Evolutionary conservation across 148 eudicot genomes (phyloP).

Genomic region (Rhododendron vialii): DNA sequence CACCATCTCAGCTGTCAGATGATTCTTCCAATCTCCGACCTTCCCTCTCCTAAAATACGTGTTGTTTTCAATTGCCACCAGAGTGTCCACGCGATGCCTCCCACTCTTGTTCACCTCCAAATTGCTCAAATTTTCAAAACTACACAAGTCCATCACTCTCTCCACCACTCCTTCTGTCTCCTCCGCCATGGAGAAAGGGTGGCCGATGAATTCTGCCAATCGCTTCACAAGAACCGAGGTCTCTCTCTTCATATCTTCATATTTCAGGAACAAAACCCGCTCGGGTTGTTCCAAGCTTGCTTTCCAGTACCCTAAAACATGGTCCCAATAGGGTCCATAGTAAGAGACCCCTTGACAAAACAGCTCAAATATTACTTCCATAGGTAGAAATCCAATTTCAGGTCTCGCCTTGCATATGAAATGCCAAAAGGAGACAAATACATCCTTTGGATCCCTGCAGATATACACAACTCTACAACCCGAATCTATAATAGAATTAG

Average conservation of each 20-base stretch:
- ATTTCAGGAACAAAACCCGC: not conserved
- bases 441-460: constrained; percentile 18
- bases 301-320: constrained; percentile 7
- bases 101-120: constrained; percentile 5
- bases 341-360: not conserved
- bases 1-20: not conserved
- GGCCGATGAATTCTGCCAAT: not conserved
- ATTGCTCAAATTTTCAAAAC: not conserved
- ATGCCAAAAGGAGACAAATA: constrained; percentile 16
- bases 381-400: not conserved
- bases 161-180: not conserved
- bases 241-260: not conserved
- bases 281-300: not conserved
- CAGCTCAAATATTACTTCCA: not conserved
- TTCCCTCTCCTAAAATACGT: constrained; percentile 1
- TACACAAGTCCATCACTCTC: not conserved
- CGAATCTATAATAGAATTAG: not conserved
- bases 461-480: constrained; percentile 15
- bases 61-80: not conserved
- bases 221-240: not conserved
- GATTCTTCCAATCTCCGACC: not conserved
- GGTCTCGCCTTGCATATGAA: not conserved
- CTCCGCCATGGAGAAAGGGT: not conserved
- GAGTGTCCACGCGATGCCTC: not conserved
- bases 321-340: constrained; percentile 4